Base-by-base conservation (phyloP, 2,329 filamentous ascomycete genomes). In the Trichoderma sp. region DNA sequence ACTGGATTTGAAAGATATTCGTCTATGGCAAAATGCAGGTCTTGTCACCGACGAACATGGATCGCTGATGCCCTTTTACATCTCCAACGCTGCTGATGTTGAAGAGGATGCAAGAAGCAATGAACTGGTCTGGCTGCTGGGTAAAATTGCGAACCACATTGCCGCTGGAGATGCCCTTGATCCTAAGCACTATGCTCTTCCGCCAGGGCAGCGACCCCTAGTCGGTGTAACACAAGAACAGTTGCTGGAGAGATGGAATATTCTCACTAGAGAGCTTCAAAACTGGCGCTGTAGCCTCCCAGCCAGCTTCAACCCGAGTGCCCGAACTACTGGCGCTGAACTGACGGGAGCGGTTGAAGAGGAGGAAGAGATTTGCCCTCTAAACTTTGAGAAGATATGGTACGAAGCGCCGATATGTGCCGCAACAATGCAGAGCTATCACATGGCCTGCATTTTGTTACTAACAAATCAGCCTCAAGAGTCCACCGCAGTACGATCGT, bases 401-500 rank as follows among this genome's bases (percentile, higher is more conserved):
- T 72, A 72, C 38, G 69, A 72, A 21, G 69, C 59, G 14, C n/a
- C 69, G 7, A 72, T 72, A 63, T 72, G 69, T 27, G 69, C 69
- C 6, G 69, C 69, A 31, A 72, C 69, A 27, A 72, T 72, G 69
- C 69, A 72, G 14, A 72, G 38, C 38, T 72, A 72, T 27, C 69
- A 72, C 18, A 64, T 72, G 69, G 69, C 69, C n/a, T 72, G 69
- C 35, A 72, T 72, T 35, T 60, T 72, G 6, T 16, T 72, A 21
- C 33, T 72, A n/a, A 72, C 69, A 35, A 72, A 72, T 18, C 69
- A 72, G 12, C 69, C 69, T 35, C 69, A 72, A 64, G 69, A 72
- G 35, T 72, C 69, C 27, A 72, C 69, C 18, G 69, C 69, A 6
- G 35, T 72, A 29, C 69, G 69, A 14, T 72, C 69, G 7, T 72